Conservation (phyloP, 208 protist species). For the Wallacemonas collosoma region DNA sequence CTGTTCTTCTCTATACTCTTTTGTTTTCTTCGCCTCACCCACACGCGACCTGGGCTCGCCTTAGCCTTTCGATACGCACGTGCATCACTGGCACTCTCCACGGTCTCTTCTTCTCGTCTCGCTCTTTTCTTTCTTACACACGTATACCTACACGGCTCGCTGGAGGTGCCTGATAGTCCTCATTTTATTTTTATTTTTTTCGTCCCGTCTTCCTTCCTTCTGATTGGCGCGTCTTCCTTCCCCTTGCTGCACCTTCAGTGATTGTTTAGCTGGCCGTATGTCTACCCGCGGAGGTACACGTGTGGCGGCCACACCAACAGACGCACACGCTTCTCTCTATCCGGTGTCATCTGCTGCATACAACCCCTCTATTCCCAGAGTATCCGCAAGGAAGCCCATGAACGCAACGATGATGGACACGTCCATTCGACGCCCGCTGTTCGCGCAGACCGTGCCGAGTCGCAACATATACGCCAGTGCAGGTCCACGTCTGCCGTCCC, state of each 20-base stretch:
- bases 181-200: not conserved
- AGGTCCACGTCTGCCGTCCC: not conserved
- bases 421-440: not conserved
- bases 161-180: not conserved
- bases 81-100: no score
- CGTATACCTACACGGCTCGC: no score
- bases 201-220: not conserved
- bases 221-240: not conserved
- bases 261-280: not conserved
- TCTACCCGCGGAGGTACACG: not conserved
- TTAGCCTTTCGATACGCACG: no score
- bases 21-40: no score
- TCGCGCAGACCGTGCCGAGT: not conserved
- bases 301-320: not conserved
- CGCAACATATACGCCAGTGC: not conserved
- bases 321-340: not conserved
- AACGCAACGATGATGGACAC: no score
- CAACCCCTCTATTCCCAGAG: no score
- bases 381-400: no score
- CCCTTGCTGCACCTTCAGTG: not conserved
- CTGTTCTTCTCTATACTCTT: no score
- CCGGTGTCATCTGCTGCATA: not conserved
- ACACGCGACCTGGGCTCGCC: no score
- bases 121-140: constrained; percentile 16
- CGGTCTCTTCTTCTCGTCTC: not conserved